These are phyloP conservation scores for Pseudisothecium myosuroides DNA, from an alignment of 225 moss, liverwort and hornwort species.

Conservation along the genomic window DNA sequence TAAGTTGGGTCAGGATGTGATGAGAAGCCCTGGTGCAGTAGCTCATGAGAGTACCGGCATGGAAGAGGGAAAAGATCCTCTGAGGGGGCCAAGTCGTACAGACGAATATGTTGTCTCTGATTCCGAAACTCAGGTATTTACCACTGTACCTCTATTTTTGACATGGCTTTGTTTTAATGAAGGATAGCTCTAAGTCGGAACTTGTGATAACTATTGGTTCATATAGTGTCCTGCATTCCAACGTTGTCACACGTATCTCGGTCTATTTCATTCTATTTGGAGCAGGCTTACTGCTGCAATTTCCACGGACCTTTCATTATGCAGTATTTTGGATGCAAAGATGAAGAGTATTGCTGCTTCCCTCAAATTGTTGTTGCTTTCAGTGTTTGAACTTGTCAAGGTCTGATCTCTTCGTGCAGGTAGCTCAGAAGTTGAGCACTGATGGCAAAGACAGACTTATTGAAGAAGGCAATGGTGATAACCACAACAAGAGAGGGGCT, in stretches of 20 bases:
- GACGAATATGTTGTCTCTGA: neutral
- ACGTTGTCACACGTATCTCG: neutral
- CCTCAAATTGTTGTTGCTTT: neutral
- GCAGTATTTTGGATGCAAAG: neutral
- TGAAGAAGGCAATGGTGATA: neutral
- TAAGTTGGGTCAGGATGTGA: neutral
- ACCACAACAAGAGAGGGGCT: neutral
- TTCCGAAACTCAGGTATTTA: conserved; percentile 22
- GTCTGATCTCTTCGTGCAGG: neutral
- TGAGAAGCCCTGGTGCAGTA: neutral
- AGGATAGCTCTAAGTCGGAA: neutral
- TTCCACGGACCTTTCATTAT: neutral
- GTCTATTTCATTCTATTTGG: neutral
- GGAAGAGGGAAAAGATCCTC: neutral
- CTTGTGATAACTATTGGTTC: neutral
- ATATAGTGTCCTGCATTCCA: neutral
- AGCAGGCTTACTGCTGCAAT: neutral
- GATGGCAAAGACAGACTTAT: neutral
- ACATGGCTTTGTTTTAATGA: neutral
- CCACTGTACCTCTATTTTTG: neutral
- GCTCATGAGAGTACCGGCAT: neutral
- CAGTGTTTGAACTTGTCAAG: neutral
- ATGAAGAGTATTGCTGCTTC: neutral
- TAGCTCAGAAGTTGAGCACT: neutral
- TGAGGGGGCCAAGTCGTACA: neutral